Conservation (phyloP, 148 eudicot genomes). For the Rhododendron molle region DNA sequence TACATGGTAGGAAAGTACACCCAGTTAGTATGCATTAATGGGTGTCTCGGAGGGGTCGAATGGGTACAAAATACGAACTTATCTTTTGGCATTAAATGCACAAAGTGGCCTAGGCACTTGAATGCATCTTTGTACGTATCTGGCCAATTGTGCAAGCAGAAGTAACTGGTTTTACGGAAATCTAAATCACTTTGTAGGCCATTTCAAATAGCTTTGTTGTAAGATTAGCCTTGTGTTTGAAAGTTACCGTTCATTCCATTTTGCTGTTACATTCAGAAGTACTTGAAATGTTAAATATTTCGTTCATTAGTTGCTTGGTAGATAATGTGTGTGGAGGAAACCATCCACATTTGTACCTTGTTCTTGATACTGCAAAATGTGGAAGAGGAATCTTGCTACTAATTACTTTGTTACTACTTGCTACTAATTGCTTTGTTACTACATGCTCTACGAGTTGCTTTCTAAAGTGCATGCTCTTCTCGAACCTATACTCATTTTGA, state of each 20-base stretch:
- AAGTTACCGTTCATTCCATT: not conserved
- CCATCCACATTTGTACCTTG: not conserved
- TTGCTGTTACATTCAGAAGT: not conserved
- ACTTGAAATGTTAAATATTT: not conserved
- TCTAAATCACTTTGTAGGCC: not conserved
- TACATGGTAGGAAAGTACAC: not conserved
- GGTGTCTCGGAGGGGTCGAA: not conserved
- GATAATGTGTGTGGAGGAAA: not conserved
- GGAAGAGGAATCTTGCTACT: not conserved
- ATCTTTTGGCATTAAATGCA: not conserved
- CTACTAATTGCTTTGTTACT: not conserved
- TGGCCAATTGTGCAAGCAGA: not conserved
- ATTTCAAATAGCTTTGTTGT: not conserved
- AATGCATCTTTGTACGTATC: not conserved
- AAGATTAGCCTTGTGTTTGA: not conserved
- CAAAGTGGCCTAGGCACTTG: not conserved
- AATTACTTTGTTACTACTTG: not conserved
- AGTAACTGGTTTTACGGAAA: not conserved
- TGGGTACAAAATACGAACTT: not conserved
- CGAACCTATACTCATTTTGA: slow-evolving; percentile 13
- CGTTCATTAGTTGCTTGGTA: not conserved
- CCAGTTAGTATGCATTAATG: not conserved
- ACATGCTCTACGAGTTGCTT: not conserved
- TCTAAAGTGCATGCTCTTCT: not conserved
- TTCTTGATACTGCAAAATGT: slow-evolving; percentile 1